Evolutionary conservation across 805 yeast genomes (phyloP).

Genomic region (Suhomyces tanzawaensis): DNA sequence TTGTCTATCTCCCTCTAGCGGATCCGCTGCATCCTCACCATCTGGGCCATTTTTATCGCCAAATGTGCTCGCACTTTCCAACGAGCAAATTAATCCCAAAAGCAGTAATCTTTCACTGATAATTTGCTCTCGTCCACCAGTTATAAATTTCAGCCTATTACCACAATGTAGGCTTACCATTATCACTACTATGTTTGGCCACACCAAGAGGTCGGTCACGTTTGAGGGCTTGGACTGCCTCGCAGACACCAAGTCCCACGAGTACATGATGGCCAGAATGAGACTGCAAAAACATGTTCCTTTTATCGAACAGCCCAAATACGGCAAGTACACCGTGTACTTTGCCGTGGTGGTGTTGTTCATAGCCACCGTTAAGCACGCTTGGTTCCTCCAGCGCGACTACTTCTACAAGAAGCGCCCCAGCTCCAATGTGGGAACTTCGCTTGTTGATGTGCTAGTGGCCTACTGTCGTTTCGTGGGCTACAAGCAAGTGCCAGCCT

Average conservation of each 20-base stretch:
- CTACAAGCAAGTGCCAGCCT: slow-evolving; percentile 29
- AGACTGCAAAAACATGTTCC: slow-evolving; percentile 32
- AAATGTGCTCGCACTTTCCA: no score
- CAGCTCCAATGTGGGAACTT: slow-evolving; percentile 6
- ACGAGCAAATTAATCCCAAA: slow-evolving; percentile 5
- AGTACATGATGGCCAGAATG: slow-evolving; percentile 17
- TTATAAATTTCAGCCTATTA: no score
- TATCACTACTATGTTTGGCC: slow-evolving; percentile 1
- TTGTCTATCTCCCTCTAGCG: no score
- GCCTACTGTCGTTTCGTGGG: slow-evolving; percentile 36
- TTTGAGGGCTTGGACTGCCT: slow-evolving; percentile 41
- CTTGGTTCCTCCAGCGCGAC: slow-evolving; percentile 28
- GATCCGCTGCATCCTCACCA: no score
- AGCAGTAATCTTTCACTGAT: background rate
- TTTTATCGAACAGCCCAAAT: slow-evolving; percentile 25
- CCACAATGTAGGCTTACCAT: no score
- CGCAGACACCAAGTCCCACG: slow-evolving; percentile 24
- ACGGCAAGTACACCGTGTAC: slow-evolving; percentile 40
- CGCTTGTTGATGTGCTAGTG: slow-evolving; percentile 26
- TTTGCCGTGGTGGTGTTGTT: slow-evolving; percentile 38
- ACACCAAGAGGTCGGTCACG: slow-evolving; percentile 13
- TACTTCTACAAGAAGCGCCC: slow-evolving; percentile 12
- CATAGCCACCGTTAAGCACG: slow-evolving; percentile 32
- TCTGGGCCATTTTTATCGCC: no score
- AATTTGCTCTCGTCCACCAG: slow-evolving; percentile 4